Base-by-base conservation (phyloP, 192 early-diverging fungal genomes). In the Entrophospora sp. region DNA sequence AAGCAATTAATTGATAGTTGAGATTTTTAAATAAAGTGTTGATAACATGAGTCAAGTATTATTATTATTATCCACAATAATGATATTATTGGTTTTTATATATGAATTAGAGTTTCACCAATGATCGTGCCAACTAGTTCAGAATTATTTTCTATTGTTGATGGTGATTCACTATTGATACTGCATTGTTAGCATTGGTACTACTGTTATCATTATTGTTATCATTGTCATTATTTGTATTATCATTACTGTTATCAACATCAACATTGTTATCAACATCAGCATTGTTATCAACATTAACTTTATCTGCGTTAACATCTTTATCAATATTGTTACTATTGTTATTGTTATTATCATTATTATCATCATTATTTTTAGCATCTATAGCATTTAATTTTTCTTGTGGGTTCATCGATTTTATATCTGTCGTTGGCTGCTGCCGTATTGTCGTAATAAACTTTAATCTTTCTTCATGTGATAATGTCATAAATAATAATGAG, bases 61-160 rank as follows among this genome's bases (percentile, higher is more conserved):
- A 38, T 45, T 61, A 28, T 45, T 62, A 48, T 62, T 62, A 32
- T 56, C 53, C 31, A 56, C 53, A 12, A 35, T 32, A 9, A 56
- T 56, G 12, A 46, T 34, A 46, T 30, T 46, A 46, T n/a, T n/a
- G n/a, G 42, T 13, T 43, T 43, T 43, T 20, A 62, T 62, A 34
- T 46, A 62, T 12, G 61, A 58, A 66, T 66, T 24, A 53, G 64
- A 66, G 59, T 56, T 20, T 56, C 64, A 14, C 64, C 66, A 55
- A 59, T 67, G n/a, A 66, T 56, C 28, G 18, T 12, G 28, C 31
- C 51, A 30, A 27, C 16, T 7, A 4, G n/a, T 30, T 55, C 64
- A 7, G 20, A 12, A n/a, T 31, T 57, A 46, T 56, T 46, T 67
- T 56, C 66, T 20, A 20, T 5, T 22, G n/a, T n/a, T n/a, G n/a